Conservation (phyloP, 208 protist species). For the Trypanosoma congolense region DNA sequence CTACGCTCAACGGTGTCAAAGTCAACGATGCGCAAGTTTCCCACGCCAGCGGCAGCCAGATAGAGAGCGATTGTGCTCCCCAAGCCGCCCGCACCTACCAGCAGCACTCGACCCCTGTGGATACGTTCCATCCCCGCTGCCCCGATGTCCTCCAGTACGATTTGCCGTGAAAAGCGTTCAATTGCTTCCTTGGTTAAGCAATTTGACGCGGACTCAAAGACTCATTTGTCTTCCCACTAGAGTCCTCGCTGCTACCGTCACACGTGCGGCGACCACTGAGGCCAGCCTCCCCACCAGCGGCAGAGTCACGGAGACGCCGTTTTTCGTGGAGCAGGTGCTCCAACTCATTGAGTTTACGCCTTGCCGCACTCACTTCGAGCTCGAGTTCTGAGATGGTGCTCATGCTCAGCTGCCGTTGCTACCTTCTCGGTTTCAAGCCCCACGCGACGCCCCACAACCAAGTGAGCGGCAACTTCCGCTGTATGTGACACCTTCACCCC, state of each 20-base stretch:
- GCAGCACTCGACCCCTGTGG: slow-evolving; percentile 51
- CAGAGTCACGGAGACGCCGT: neutral
- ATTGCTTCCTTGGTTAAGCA: slow-evolving; percentile 60
- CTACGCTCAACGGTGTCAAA: slow-evolving; percentile 89
- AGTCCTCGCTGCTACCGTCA: neutral
- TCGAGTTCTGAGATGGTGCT: slow-evolving; percentile 9
- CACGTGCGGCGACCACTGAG: neutral
- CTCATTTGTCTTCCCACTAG: neutral
- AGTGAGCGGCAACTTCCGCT: too few species aligned
- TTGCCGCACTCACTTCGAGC: slow-evolving; percentile 12
- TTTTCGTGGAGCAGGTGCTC: slow-evolving; percentile 9
- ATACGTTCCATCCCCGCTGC: slow-evolving; percentile 70
- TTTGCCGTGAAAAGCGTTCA: slow-evolving; percentile 86
- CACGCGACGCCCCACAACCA: too few species aligned
- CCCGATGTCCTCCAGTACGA: slow-evolving; percentile 84
- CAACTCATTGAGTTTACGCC: slow-evolving; percentile 15
- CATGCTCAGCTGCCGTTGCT: too few species aligned
- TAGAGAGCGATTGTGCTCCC: slow-evolving; percentile 91
- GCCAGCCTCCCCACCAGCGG: neutral
- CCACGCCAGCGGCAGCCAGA: slow-evolving; percentile 91
- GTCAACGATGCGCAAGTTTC: slow-evolving; percentile 87
- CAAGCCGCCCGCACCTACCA: slow-evolving; percentile 93
- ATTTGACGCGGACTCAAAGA: slow-evolving; percentile 21
- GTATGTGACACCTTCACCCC: too few species aligned
- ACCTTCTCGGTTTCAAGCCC: too few species aligned